These are phyloP conservation scores for Capillidium heterosporum DNA, from an alignment of 371 early-diverging fungal species.

Conservation along the genomic window DNA sequence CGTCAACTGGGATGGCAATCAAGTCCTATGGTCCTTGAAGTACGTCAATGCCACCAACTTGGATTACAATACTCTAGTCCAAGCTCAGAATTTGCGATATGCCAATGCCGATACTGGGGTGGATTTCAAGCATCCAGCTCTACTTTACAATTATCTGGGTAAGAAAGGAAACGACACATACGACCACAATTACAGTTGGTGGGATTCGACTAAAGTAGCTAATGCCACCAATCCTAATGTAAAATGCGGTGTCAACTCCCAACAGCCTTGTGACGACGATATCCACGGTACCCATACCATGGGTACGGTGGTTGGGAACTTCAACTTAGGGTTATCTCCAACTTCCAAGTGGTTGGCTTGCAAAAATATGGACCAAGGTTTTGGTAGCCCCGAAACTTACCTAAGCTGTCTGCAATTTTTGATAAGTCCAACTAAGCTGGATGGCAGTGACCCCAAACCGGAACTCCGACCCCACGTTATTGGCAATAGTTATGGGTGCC, in stretches of 20 bases:
- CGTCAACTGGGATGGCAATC: neutral
- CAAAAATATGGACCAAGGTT: neutral
- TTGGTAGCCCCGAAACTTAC: neutral
- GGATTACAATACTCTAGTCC: too few species aligned
- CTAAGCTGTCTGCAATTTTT: neutral
- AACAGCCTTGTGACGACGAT: neutral
- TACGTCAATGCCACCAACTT: neutral
- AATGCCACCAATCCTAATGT: neutral
- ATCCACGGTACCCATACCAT: neutral
- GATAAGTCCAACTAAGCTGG: neutral
- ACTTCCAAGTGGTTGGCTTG: neutral
- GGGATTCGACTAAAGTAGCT: neutral
- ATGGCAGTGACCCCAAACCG: neutral
- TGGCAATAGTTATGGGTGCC: neutral
- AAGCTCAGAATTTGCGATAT: neutral
- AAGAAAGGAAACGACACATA: neutral
- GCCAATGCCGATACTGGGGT: conserved; percentile 29
- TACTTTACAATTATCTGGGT: conserved; percentile 26
- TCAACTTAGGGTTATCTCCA: neutral
- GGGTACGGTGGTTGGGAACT: neutral
- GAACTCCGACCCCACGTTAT: neutral
- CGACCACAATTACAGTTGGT: neutral
- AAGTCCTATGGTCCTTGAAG: neutral
- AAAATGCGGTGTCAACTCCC: neutral
- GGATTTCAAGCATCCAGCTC: conserved; percentile 44